Conservation (phyloP, 2,329 filamentous ascomycete genomes). For the Colletotrichum aenigma region DNA sequence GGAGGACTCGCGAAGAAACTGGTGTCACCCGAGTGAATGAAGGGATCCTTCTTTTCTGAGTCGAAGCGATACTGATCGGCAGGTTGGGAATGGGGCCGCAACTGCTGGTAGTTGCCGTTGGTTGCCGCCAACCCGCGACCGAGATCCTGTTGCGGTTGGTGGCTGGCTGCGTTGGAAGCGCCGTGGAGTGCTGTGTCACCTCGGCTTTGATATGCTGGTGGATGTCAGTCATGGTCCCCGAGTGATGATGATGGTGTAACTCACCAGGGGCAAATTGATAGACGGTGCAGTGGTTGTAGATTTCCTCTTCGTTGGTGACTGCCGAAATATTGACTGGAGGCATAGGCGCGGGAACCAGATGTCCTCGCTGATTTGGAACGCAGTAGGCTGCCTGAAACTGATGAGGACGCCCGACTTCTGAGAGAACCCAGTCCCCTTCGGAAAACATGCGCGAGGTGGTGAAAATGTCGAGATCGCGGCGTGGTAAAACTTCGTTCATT, state of each 20-base stretch:
- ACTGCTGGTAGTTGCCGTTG: not conserved
- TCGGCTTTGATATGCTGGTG: constrained; percentile 7
- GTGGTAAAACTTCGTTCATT: constrained; percentile 11
- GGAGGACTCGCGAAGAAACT: not conserved
- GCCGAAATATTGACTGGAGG: constrained; percentile 11
- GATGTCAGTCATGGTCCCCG: not conserved
- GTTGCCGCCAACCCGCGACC: not conserved
- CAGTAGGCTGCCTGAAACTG: constrained; percentile 14
- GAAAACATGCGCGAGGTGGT: not conserved
- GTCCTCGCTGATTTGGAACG: constrained; percentile 4
- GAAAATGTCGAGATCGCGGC: constrained; percentile 1
- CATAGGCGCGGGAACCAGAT: constrained; percentile 7
- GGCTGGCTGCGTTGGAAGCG: not conserved
- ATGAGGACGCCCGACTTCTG: not conserved
- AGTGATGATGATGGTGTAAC: not conserved
- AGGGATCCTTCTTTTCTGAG: not conserved
- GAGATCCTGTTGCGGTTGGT: not conserved
- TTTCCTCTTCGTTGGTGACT: constrained; percentile 10
- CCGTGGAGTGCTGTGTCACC: not conserved
- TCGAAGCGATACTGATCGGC: not conserved
- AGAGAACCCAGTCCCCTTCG: constrained; percentile 5
- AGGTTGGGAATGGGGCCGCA: not conserved
- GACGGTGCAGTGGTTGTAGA: constrained; percentile 15
- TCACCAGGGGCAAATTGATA: constrained; percentile 11
- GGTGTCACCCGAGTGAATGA: not conserved